These are phyloP conservation scores for Lipomyces mesembrius DNA, from an alignment of 805 yeast genomes.

Conservation along the genomic window DNA sequence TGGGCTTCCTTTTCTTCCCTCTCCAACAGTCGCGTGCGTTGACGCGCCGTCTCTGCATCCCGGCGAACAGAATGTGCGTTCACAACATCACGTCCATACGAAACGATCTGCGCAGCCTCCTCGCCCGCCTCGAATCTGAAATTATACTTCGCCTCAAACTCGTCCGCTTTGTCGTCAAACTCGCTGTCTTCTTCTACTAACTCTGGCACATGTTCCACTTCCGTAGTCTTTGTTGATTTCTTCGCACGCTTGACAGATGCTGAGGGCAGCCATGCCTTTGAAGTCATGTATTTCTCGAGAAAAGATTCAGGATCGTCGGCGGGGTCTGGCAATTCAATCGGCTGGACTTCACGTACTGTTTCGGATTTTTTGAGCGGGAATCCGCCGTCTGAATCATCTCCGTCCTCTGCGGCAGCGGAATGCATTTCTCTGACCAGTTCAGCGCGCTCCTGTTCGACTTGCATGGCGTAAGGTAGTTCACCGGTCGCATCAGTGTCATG, in stretches of 20 bases:
- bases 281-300: conserved; percentile 69
- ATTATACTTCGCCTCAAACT: conserved; percentile 89
- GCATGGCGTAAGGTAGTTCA: conserved; percentile 72
- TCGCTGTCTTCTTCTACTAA: conserved; percentile 66
- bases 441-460: conserved; percentile 74
- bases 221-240: background rate
- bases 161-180: conserved; percentile 89
- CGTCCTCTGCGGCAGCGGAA: conserved; percentile 54
- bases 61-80: conserved; percentile 87
- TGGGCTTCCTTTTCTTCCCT: conserved; percentile 58
- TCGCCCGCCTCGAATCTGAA: conserved; percentile 81
- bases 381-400: conserved; percentile 50
- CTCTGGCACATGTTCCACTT: conserved; percentile 39
- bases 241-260: conserved; percentile 5
- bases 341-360: conserved; percentile 45
- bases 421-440: conserved; percentile 79
- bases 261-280: conserved; percentile 82
- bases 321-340: conserved; percentile 66
- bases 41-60: conserved; percentile 71
- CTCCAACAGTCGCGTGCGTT: conserved; percentile 77
- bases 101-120: conserved; percentile 83
- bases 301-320: conserved; percentile 66
- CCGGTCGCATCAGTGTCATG: conserved; percentile 56
- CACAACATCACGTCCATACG: conserved; percentile 78
- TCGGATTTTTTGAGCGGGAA: conserved; percentile 66